A percentile compares a stretch with the other conserved stretches of the same genome.
phyloP scores from a whole-genome alignment of 768 basidiomycete genomes.

The Pseudohyphozyma bogoriensis region DNA sequence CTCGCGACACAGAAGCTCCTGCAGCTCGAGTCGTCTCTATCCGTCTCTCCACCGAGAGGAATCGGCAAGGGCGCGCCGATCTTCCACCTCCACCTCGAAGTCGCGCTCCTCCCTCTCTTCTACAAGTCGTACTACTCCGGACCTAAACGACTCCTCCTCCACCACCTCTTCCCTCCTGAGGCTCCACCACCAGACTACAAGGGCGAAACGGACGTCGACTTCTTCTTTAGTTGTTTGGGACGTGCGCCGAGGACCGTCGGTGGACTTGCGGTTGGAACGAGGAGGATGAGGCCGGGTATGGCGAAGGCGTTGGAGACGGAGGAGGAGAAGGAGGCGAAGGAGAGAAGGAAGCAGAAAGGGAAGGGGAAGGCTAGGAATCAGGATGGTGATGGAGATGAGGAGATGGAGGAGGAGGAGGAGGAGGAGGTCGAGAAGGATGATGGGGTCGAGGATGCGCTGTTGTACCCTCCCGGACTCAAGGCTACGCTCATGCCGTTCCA shows the following conservation, averaged over 20 bases:
- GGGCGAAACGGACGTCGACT: constrained; percentile 8
- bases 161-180: constrained; percentile 3
- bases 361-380: constrained; percentile 7
- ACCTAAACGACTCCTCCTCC: constrained; percentile 12
- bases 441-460: constrained; percentile 12
- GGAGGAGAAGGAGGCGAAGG: background rate
- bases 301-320: no score
- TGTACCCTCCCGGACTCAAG: constrained; percentile 35
- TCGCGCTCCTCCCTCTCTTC: background rate
- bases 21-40: background rate
- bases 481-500: constrained; percentile 41
- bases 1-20: background rate
- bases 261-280: no score
- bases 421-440: background rate
- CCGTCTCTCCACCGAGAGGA: background rate
- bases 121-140: constrained; percentile 7
- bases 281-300: no score
- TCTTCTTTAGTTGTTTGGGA: constrained; percentile 12
- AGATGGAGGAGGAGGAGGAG: background rate
- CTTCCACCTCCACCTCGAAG: constrained; percentile 4
- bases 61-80: background rate
- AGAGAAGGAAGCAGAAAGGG: constrained; percentile 12
- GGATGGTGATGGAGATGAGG: background rate
- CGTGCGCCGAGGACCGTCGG: constrained; percentile 10
- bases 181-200: background rate